These are phyloP conservation scores for Leptoxyphium fumago DNA, from an alignment of 2,329 filamentous ascomycete genomes.

Conservation along the genomic window DNA sequence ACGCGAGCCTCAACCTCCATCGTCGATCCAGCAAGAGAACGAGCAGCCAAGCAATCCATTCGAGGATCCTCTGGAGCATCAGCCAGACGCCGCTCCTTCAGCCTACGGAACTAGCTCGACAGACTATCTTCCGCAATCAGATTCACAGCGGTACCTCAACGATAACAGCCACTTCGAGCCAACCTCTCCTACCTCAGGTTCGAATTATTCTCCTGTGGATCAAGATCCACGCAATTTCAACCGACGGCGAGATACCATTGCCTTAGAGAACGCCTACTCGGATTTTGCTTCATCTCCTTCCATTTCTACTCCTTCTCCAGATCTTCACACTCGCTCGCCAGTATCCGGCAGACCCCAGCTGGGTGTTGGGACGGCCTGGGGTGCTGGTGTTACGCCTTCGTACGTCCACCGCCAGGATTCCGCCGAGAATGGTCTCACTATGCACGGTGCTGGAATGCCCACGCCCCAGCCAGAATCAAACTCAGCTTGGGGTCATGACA, in stretches of 20 bases:
- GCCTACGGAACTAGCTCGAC: constrained; percentile 1
- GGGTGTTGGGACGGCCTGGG: constrained; percentile 1
- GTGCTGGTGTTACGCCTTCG: constrained; percentile 22
- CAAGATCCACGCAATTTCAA: no score
- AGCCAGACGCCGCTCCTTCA: constrained; percentile 14
- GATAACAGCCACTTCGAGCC: no score
- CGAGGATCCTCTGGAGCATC: constrained; percentile 25
- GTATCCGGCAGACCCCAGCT: constrained; percentile 5
- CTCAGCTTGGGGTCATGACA: constrained; percentile 2
- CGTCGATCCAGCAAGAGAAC: background rate
- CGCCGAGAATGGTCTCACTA: constrained; percentile 28
- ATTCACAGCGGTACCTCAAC: no score
- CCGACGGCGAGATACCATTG: constrained; percentile 9
- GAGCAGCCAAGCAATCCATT: constrained; percentile 24
- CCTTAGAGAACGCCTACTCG: constrained; percentile 14
- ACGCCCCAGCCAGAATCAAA: no score
- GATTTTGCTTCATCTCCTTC: constrained; percentile 2
- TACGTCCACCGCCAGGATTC: constrained; percentile 31
- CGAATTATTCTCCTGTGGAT: no score
- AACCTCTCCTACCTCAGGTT: no score
- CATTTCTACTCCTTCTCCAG: background rate
- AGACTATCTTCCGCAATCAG: no score
- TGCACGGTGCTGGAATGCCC: constrained; percentile 23
- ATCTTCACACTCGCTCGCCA: constrained; percentile 2
- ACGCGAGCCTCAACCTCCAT: constrained; percentile 2